Evolutionary conservation across 106 monocot genomes (phyloP), one percentile per base, ranked within the genome.

Genomic region (Dendrobium catenatum): DNA sequence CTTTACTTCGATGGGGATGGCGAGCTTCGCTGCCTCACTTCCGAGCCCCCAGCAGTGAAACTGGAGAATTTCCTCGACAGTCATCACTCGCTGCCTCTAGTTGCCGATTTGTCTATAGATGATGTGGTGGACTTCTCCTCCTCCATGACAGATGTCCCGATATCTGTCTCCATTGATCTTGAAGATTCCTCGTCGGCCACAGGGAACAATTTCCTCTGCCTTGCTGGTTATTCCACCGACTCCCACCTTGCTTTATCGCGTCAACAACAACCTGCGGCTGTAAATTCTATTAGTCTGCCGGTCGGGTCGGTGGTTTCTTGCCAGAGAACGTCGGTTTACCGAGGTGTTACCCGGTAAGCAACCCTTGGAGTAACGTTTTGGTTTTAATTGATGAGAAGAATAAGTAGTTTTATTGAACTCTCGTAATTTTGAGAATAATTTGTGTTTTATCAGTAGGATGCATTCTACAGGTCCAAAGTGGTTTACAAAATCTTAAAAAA

Each of bases 271-370:
- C 37, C 41, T 16, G 43, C 19, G 44, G 43, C 43, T 2, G 74
- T 44, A 1, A 15, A 43, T 41, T 44, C 74, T 16, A 72, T 15
- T 33, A 40, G 40, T 15, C n/a, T 10, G 24, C 9, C 37, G 72
- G n/a, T n/a, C 0, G 43, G 43, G 43, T 20, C 74, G 1, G 5
- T 22, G 74, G 74, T 20, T 22, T 75, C 74, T 22, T 42, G 44
- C 74, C 74, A 44, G 74, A 42, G 74, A 44, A 75, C 74, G 20
- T 75, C 74, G 1, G 8, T 75, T 75, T 75, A 75, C 44, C 74
- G 74, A 7, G 74, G 74, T 44, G 74, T 75, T 44, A 75, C 74
- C 1, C 74, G 74, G 74, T 75, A 44, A 75, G 74, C 17, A 2
- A 4, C 61, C 13, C 55, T 4, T 17, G 3, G 18, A 19, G 3